A percentile compares a stretch with the other conserved stretches of the same genome.
Conservation (phyloP, 345 rosid species). For the Rubroshorea leprosula region DNA sequence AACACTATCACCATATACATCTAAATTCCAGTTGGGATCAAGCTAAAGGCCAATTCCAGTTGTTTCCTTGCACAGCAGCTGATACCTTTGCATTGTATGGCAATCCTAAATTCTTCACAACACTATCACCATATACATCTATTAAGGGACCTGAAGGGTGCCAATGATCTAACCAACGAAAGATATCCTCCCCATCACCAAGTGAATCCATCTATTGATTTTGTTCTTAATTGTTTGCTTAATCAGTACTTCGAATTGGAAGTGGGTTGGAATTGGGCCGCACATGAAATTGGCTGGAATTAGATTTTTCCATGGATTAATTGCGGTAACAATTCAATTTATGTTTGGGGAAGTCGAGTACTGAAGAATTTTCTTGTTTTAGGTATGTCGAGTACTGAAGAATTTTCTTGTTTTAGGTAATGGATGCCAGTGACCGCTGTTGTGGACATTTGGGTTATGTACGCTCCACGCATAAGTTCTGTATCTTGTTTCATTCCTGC, state of each 20-base stretch:
- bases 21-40: too few relatives aligned
- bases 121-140: not conserved
- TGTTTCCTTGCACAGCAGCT: too few relatives aligned
- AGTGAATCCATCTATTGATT: not conserved
- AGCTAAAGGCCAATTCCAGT: too few relatives aligned
- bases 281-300: not conserved
- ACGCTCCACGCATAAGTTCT: constrained; percentile 46
- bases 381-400: not conserved
- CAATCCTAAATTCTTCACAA: too few relatives aligned
- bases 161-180: too few relatives aligned
- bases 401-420: constrained; percentile 37
- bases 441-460: constrained; percentile 43
- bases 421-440: constrained; percentile 54
- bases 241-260: not conserved
- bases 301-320: not conserved
- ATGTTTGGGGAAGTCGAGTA: not conserved
- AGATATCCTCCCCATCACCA: too few relatives aligned
- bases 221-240: not conserved
- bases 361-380: not conserved
- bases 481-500: not conserved
- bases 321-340: not conserved
- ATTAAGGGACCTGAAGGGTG: too few relatives aligned
- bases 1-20: too few relatives aligned
- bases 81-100: too few relatives aligned
- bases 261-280: not conserved